Base-by-base conservation (phyloP, 495 filamentous ascomycete genomes). In the Penicillium fimorum region DNA sequence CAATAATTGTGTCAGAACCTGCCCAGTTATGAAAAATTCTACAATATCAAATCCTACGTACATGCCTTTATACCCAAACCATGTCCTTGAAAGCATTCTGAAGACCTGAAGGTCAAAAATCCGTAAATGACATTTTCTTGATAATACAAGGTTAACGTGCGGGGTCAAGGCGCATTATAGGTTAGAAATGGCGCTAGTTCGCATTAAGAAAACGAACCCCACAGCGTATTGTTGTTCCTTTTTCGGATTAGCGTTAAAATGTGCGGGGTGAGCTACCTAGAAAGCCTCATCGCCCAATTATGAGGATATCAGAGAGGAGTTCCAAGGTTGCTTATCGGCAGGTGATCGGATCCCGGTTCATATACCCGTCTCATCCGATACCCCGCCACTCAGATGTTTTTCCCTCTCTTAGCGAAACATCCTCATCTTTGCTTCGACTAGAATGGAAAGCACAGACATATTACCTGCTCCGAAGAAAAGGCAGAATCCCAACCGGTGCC, bases 401-500 rank as follows among this genome's bases (percentile, higher is more conserved):
- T 17, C 42, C 24, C 52, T 30, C 32, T 35, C 30, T 37, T 6
- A 2, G 6, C 35, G 35, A 8, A 47, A 33, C 15, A 20, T 29
- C 1, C n/a, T 24, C 42, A 15, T 38, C 22, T 27, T 13, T 22
- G 17, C 5, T 24, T 29, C 17, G 8, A 13, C 8, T 37, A 54
- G 42, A 27, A 54, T 54, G 52, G 42, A 53, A 45, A 43, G 15
- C 35, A 22, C 50, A 25, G 32, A 35, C 13, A 25, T n/a, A 11
- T 17, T 24, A 13, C 9, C 25, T 13, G 2, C 55, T 15, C 44
- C 29, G 4, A 56, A 53, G 35, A 62, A 63, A 50, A 47, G 60
- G 57, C 60, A 63, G 47, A 61, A 67, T 44, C 64, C 64, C 27
- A 67, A 67, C 47, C 58, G 64, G 35, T 64, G 64, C 25, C 52